A percentile compares a stretch with the other conserved stretches of the same genome.
phyloP scores from a whole-genome alignment of 257 asterid genomes.

The Nicotiana attenuata region DNA sequence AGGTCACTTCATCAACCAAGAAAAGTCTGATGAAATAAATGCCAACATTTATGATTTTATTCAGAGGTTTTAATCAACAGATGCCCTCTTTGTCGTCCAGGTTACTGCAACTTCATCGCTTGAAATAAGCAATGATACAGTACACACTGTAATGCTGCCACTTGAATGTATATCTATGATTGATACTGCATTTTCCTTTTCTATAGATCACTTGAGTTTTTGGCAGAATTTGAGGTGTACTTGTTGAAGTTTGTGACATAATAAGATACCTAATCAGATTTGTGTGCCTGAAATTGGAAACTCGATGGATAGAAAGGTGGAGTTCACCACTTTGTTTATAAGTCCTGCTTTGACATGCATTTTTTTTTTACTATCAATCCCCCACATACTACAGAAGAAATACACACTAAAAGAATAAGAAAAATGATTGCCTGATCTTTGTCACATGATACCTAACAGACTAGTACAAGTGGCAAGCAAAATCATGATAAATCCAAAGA shows the following conservation, averaged over 20 bases:
- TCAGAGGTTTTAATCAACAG: conserved; percentile 40
- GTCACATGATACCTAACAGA: neutral
- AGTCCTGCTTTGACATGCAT: neutral
- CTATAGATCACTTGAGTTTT: neutral
- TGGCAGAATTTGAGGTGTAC: neutral
- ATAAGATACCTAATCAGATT: neutral
- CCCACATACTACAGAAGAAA: too few relatives aligned
- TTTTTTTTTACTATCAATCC: neutral
- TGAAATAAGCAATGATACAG: neutral
- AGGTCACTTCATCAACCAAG: conserved; percentile 77
- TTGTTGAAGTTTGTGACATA: neutral
- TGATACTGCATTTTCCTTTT: neutral
- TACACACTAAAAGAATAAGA: too few relatives aligned
- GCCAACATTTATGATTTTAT: conserved; percentile 64
- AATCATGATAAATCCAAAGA: neutral
- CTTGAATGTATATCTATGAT: neutral
- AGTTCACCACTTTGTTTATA: neutral
- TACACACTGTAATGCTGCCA: neutral
- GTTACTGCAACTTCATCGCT: neutral
- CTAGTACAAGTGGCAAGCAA: neutral
- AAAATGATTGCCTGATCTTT: too few relatives aligned
- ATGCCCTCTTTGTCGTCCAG: neutral
- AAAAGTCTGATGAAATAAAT: conserved; percentile 69
- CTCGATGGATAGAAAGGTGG: neutral
- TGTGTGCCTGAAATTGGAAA: neutral